Evolutionary conservation across 257 asterid species (phyloP).

Genomic region (Leptodermis oblonga): DNA sequence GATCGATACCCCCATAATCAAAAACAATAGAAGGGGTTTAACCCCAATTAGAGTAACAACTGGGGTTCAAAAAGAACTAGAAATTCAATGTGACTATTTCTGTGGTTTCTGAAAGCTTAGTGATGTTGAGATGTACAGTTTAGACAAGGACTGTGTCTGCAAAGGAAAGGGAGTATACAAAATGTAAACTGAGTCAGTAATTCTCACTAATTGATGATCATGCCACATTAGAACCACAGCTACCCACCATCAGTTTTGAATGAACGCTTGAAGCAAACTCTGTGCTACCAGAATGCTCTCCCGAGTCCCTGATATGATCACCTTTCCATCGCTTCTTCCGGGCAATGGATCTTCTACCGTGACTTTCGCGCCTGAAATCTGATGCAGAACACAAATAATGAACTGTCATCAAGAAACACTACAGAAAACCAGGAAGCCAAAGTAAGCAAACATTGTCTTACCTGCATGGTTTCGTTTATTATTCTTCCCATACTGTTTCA

Average conservation of each 20-base stretch:
- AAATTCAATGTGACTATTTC: too few relatives aligned
- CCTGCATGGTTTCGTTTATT: too few relatives aligned
- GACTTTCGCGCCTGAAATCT: constrained; percentile 54
- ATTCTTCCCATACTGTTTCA: not conserved
- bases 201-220: not conserved
- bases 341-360: constrained; percentile 33
- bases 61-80: too few relatives aligned
- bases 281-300: constrained; percentile 42
- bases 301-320: constrained; percentile 42
- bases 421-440: too few relatives aligned
- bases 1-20: too few relatives aligned
- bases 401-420: constrained; percentile 4
- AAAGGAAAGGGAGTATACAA: too few relatives aligned
- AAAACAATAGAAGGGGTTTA: too few relatives aligned
- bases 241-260: constrained; percentile 9
- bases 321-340: constrained; percentile 44
- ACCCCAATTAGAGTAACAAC: too few relatives aligned
- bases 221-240: too few relatives aligned
- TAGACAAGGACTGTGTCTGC: not conserved
- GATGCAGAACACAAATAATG: constrained; percentile 7
- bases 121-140: not conserved
- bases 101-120: not conserved
- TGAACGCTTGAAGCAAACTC: constrained; percentile 50
- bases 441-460: not conserved
- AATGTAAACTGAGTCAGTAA: not conserved